A percentile compares a stretch with the other conserved stretches of the same genome.
phyloP scores from a whole-genome alignment of 176 grass and related monocot genomes.

The Triticum timopheevii region DNA sequence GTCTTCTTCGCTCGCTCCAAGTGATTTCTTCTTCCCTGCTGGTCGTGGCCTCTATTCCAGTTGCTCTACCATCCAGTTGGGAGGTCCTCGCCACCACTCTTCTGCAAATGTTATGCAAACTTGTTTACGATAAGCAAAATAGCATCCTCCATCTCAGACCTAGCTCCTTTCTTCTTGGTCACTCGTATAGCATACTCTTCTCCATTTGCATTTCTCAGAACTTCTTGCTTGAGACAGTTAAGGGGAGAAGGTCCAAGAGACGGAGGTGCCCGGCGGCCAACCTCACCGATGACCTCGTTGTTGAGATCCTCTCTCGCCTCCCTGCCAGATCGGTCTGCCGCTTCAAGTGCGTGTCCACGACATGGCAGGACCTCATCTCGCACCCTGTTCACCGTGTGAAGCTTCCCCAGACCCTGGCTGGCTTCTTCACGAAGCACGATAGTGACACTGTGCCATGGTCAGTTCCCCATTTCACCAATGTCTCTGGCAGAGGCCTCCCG shows the following conservation, averaged over 20 bases:
- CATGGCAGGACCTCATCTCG: neutral
- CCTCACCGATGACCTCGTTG: neutral
- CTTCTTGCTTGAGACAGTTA: neutral
- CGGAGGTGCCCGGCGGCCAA: neutral
- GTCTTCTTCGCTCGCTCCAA: neutral
- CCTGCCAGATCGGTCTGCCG: neutral
- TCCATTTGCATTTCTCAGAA: neutral
- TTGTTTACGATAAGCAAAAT: neutral
- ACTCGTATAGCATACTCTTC: too few relatives aligned
- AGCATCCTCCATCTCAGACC: neutral
- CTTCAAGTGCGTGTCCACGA: neutral
- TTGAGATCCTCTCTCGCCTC: neutral
- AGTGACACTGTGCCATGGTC: neutral
- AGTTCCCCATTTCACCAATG: neutral
- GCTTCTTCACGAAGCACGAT: neutral
- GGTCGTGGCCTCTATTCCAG: neutral
- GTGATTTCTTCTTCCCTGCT: neutral
- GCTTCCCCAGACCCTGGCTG: neutral
- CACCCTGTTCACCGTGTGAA: neutral
- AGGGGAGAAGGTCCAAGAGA: constrained; percentile 12
- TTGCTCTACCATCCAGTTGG: neutral
- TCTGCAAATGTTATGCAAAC: too few relatives aligned
- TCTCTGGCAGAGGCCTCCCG: neutral
- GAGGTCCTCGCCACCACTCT: neutral
- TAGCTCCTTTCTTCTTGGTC: too few relatives aligned